A percentile compares a stretch with the other conserved stretches of the same genome.
Conservation (phyloP, 371 early-diverging fungal species). For the Apophysomyces elegans region DNA sequence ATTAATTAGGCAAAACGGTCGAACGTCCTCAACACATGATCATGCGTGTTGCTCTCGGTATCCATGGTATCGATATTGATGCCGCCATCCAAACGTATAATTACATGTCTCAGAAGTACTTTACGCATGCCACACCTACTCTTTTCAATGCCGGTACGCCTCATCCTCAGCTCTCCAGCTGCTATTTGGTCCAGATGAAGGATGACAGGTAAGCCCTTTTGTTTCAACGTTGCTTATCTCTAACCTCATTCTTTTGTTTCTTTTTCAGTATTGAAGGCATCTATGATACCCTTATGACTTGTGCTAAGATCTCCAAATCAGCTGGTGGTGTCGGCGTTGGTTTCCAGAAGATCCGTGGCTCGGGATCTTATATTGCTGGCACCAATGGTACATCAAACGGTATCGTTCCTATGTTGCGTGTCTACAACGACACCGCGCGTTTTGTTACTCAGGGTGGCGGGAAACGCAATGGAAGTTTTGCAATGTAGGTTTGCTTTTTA, state of each 20-base stretch:
- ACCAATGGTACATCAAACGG: constrained; percentile 99
- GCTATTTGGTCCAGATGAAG: constrained; percentile 96
- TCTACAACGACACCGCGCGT: constrained; percentile 98
- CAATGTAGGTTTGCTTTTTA: constrained; percentile 59
- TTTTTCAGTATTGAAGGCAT: constrained; percentile 93
- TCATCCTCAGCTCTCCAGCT: constrained; percentile 94
- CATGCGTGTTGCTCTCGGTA: constrained; percentile 98
- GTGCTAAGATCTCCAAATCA: constrained; percentile 98
- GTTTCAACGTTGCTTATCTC: not conserved
- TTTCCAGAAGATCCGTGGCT: constrained; percentile 95
- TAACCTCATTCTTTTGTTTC: not conserved
- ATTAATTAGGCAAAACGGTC: constrained; percentile 43
- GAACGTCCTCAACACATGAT: constrained; percentile 99
- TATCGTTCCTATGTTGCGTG: constrained; percentile 97
- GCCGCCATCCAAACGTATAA: constrained; percentile 97
- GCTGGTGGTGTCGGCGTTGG: constrained; percentile 99
- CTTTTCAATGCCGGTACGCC: constrained; percentile 99
- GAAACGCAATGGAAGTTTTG: constrained; percentile 99
- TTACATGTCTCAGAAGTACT: constrained; percentile 93
- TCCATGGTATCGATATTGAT: constrained; percentile 95
- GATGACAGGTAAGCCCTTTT: constrained; percentile 65
- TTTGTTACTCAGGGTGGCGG: constrained; percentile 99
- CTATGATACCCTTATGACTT: constrained; percentile 96
- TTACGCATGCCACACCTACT: constrained; percentile 99
- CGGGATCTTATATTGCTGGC: constrained; percentile 96